These are phyloP conservation scores for Hypoxylon lienhwacheense DNA, from an alignment of 495 filamentous ascomycete genomes.

Conservation along the genomic window DNA sequence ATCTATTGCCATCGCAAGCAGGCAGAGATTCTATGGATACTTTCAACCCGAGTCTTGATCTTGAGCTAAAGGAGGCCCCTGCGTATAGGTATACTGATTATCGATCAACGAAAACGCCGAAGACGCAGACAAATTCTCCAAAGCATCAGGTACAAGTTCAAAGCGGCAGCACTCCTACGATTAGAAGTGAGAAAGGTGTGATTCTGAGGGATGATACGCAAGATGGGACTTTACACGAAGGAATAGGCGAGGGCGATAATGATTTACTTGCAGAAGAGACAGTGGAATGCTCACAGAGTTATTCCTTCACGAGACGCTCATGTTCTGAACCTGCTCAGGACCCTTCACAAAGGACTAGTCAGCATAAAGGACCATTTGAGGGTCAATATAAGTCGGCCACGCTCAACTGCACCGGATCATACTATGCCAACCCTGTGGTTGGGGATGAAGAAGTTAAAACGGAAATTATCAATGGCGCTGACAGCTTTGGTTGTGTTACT, in stretches of 20 bases:
- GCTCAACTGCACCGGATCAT: constrained; percentile 8
- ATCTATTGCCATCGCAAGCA: constrained; percentile 36
- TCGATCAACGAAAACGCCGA: constrained; percentile 26
- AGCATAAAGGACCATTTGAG: not conserved
- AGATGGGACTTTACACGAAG: constrained; percentile 14
- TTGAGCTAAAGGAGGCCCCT: constrained; percentile 28
- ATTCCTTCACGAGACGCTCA: constrained; percentile 5
- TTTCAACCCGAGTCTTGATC: constrained; percentile 36
- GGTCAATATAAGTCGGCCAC: not conserved
- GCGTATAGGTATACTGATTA: constrained; percentile 34
- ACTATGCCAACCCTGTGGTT: not conserved
- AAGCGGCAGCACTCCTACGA: constrained; percentile 30
- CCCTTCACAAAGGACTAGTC: not conserved
- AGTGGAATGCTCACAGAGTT: not conserved
- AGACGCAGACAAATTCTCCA: constrained; percentile 32
- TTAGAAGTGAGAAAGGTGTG: constrained; percentile 38
- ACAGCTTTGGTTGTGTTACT: not conserved
- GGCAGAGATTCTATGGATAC: constrained; percentile 39
- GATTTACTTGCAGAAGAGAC: not conserved
- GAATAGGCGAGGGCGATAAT: not conserved
- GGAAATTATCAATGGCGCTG: not conserved
- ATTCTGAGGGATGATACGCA: constrained; percentile 36
- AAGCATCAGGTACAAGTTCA: constrained; percentile 36
- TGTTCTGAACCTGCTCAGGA: constrained; percentile 17
- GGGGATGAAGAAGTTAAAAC: not conserved